Percentiles rank a stretch among this genome's conserved stretches.
Evolutionary conservation across 1,139 yeast species (phyloP).

Genomic region (Lodderomyces margitis): DNA sequence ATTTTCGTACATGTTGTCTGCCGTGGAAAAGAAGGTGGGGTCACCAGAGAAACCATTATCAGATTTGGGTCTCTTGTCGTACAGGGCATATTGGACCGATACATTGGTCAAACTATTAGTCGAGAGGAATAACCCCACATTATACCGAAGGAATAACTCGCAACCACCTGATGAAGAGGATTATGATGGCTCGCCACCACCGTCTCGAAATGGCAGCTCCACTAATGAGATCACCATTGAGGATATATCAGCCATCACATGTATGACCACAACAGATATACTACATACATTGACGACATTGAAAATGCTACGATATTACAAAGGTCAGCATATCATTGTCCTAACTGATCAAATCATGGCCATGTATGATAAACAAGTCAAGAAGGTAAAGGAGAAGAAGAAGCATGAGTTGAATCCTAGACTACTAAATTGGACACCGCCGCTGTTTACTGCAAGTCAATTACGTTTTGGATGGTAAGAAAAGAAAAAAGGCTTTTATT

Average conservation of each 20-base stretch:
- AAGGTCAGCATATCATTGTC: slow-evolving; percentile 94
- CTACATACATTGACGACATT: slow-evolving; percentile 89
- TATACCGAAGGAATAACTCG: slow-evolving; percentile 42
- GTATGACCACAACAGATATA: slow-evolving; percentile 97
- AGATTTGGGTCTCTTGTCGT: slow-evolving; percentile 87
- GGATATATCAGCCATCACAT: slow-evolving; percentile 79
- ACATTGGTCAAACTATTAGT: slow-evolving; percentile 72
- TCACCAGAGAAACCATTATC: slow-evolving; percentile 97
- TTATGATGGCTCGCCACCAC: slow-evolving; percentile 23
- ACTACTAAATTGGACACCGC: slow-evolving; percentile 87
- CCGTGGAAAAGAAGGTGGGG: slow-evolving; percentile 85
- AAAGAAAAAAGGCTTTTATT: not conserved
- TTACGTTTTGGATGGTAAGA: slow-evolving; percentile 87
- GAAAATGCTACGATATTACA: slow-evolving; percentile 86
- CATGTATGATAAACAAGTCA: slow-evolving; percentile 70
- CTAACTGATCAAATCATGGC: slow-evolving; percentile 80
- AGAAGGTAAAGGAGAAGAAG: slow-evolving; percentile 57
- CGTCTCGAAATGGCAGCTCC: slow-evolving; percentile 13
- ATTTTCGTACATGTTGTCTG: slow-evolving; percentile 86
- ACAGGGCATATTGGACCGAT: slow-evolving; percentile 97
- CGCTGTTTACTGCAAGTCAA: slow-evolving; percentile 94
- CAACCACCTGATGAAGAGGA: slow-evolving; percentile 18
- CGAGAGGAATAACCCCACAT: slow-evolving; percentile 50
- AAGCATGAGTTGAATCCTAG: slow-evolving; percentile 74
- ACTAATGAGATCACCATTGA: slow-evolving; percentile 81